Evolutionary conservation across 805 yeast species (phyloP), one percentile per base, ranked within the genome.

Genomic region (Priceomyces castillae): DNA sequence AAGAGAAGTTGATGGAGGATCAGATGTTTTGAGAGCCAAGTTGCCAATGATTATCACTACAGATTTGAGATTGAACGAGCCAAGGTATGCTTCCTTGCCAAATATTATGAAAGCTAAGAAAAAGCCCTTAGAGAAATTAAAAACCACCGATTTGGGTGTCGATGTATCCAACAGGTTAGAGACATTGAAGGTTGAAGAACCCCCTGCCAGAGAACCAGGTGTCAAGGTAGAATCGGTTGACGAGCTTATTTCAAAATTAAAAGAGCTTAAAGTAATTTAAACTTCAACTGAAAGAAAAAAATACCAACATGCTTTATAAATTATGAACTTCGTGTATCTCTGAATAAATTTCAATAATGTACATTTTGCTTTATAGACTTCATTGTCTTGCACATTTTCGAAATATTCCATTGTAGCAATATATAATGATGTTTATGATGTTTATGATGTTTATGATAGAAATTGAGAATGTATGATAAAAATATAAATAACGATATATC

Each of bases 51-150:
- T 94, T 42, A 79, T 94, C 54, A 90, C 97, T 20, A 85, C 98
- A 2, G 99, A 94, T 64, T 75, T 94, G 54, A 84, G 99, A 65
- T 78, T 94, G 59, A 94, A 94, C 64, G 94, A 81, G 61, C 99
- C 99, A 35, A 82, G 97, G 56, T 94, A 89, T 58, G 96, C 95
- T n/a, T 81, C 95, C 11, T 76, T 94, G 60, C 97, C 97, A 47
- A 94, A 92, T 65, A 80, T 90, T 72, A 94, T 94, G 98, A 94
- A 94, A 74, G 98, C 98, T 43, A 94, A 94, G 75, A 90, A 90
- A 80, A 90, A 89, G 75, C 96, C 96, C 3, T 74, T 90, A 62
- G 88, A 81, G 54, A 74, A 80, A 58, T 63, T 79, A 65, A 67
- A 77, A 70, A 64, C 69, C 14, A 65, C 82, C 16, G 95, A 86